Evolutionary conservation across 2,329 filamentous ascomycete species (phyloP).

Genomic region (Fusarium austroafricanum): DNA sequence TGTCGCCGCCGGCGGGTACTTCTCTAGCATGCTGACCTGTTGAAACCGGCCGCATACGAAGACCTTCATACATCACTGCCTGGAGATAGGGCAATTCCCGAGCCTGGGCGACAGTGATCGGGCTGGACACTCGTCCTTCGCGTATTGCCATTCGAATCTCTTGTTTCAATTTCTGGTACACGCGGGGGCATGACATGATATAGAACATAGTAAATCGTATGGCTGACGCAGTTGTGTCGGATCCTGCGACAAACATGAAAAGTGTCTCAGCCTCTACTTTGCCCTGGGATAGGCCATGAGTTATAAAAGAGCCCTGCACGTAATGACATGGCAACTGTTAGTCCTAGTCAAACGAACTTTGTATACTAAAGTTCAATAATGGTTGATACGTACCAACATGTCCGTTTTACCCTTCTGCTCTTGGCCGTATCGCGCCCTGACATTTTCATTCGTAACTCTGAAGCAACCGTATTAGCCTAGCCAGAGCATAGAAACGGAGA

Average conservation of each 20-base stretch:
- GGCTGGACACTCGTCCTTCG: neutral
- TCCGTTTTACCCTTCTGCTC: neutral
- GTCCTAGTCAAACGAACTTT: too few species aligned
- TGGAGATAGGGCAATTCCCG: constrained; percentile 1
- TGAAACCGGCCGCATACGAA: neutral
- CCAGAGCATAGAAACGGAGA: too few species aligned
- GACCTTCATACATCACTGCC: constrained; percentile 12
- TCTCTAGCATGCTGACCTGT: neutral
- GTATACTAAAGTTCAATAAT: too few species aligned
- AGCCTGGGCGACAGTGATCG: neutral
- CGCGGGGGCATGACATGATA: neutral
- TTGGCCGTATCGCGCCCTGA: neutral
- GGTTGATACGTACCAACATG: neutral
- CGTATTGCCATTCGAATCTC: neutral
- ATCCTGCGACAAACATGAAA: constrained; percentile 7
- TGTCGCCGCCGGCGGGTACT: neutral
- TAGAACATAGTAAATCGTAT: neutral
- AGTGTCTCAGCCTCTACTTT: neutral
- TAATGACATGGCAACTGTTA: accelerated
- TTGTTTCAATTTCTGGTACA: neutral
- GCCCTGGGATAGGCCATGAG: neutral
- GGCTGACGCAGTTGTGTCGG: neutral
- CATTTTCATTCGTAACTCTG: constrained; percentile 6
- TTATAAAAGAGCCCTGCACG: constrained; percentile 4
- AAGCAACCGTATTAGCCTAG: accelerated